phyloP scores from a whole-genome alignment of 129 eudicot genomes.

The Lactuca saligna region DNA sequence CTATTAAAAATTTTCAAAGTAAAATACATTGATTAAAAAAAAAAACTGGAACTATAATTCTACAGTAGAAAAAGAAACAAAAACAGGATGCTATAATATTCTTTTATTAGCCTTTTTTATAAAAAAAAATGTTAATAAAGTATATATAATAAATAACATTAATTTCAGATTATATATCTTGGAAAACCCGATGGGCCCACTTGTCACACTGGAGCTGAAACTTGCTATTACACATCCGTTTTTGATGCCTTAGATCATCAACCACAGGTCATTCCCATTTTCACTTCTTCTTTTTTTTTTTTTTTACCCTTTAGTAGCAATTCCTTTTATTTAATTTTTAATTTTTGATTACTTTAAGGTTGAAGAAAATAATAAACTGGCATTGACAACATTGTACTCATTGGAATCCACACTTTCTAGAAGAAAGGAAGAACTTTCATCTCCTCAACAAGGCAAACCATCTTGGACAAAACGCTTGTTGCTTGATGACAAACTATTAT shows the following conservation, averaged over 20 bases:
- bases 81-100: background rate
- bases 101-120: background rate
- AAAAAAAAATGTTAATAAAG: background rate
- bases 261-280: slow-evolving; percentile 40
- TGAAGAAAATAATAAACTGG: slow-evolving; percentile 46
- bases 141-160: background rate
- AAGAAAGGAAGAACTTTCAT: slow-evolving; percentile 58
- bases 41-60: too few relatives aligned
- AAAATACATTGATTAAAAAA: too few relatives aligned
- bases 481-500: slow-evolving; percentile 70
- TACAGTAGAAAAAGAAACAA: too few relatives aligned
- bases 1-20: too few relatives aligned
- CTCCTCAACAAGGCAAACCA: slow-evolving; percentile 54
- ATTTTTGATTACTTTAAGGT: slow-evolving; percentile 33
- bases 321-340: background rate
- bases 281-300: background rate
- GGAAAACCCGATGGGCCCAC: slow-evolving; percentile 89
- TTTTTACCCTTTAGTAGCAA: slow-evolving; percentile 1
- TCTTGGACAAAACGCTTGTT: slow-evolving; percentile 86
- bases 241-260: slow-evolving; percentile 37
- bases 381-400: slow-evolving; percentile 70
- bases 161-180: slow-evolving; percentile 66
- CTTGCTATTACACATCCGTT: slow-evolving; percentile 80
- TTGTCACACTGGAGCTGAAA: slow-evolving; percentile 85
- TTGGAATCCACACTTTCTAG: slow-evolving; percentile 71